phyloP scores from a whole-genome alignment of 2,329 filamentous ascomycete genomes.

The Botrytis galanthina region DNA sequence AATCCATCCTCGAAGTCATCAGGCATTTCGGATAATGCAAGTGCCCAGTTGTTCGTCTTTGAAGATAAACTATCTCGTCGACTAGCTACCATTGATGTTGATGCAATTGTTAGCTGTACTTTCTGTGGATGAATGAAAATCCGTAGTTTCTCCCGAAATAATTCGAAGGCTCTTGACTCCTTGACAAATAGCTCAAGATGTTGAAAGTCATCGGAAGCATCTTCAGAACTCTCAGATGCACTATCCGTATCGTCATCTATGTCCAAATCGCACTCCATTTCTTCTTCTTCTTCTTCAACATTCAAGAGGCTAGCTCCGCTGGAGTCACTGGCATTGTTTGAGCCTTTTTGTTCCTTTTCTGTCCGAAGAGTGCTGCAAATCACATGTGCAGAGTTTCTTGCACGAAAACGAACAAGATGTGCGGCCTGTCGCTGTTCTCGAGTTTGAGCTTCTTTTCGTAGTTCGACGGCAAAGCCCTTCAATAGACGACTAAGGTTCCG shows the following conservation, averaged over 20 bases:
- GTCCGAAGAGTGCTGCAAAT: slow-evolving; percentile 21
- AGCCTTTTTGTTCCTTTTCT: neutral
- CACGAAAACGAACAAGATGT: slow-evolving; percentile 22
- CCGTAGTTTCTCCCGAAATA: slow-evolving; percentile 16
- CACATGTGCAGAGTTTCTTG: slow-evolving; percentile 25
- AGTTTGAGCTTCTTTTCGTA: slow-evolving; percentile 22
- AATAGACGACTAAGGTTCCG: slow-evolving; percentile 23
- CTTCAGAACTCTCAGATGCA: slow-evolving; percentile 12
- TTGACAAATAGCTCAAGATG: slow-evolving; percentile 23
- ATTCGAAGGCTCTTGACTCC: slow-evolving; percentile 17
- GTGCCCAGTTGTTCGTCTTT: neutral
- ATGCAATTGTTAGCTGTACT: neutral
- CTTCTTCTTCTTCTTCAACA: neutral
- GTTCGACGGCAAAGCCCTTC: slow-evolving; percentile 19
- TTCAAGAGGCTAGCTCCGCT: neutral
- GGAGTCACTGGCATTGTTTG: neutral
- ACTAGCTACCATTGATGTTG: neutral
- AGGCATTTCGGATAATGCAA: neutral
- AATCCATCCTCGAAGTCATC: neutral
- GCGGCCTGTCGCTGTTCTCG: slow-evolving; percentile 20
- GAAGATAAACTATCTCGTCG: neutral
- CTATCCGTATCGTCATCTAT: neutral
- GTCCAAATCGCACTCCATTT: neutral
- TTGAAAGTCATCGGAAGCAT: slow-evolving; percentile 7
- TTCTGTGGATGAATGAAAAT: slow-evolving; percentile 17